Conservation (phyloP, 1,139 yeast genomes). For the Saccharomyces hybrid region DNA sequence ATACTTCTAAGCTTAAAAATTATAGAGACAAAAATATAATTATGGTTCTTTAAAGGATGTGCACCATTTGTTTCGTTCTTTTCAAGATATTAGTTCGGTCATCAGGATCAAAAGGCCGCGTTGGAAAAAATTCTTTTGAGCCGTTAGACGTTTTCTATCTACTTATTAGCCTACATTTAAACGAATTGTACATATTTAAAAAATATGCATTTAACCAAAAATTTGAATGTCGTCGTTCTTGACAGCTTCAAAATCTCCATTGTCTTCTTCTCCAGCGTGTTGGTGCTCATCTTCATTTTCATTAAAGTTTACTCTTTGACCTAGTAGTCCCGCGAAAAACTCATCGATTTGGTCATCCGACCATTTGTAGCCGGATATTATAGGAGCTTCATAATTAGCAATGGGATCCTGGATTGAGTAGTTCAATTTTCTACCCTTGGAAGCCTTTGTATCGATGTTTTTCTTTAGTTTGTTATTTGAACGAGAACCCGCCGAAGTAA, state of each 20-base stretch:
- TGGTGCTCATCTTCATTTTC: constrained; percentile 39
- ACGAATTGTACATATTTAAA: background rate
- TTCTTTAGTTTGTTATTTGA: constrained; percentile 60
- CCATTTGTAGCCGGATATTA: constrained; percentile 53
- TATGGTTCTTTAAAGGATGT: background rate
- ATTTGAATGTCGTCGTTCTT: constrained; percentile 49
- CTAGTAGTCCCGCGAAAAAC: constrained; percentile 80
- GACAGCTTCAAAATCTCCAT: constrained; percentile 32
- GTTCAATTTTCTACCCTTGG: constrained; percentile 86
- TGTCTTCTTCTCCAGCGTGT: constrained; percentile 35
- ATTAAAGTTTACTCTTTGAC: constrained; percentile 70
- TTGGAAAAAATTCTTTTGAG: background rate
- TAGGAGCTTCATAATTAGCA: constrained; percentile 83
- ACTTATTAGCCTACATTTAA: background rate
- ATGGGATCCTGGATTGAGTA: constrained; percentile 83
- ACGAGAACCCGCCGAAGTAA: constrained; percentile 30
- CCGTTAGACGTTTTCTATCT: background rate
- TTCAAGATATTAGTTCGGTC: too few relatives aligned
- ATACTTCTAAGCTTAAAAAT: background rate
- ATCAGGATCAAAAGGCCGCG: too few relatives aligned
- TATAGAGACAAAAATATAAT: background rate
- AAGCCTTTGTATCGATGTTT: constrained; percentile 84
- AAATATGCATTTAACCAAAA: constrained; percentile 38
- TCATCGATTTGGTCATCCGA: constrained; percentile 88
- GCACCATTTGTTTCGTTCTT: too few relatives aligned